phyloP scores from a whole-genome alignment of 345 rosid species.

The Hypericum perforatum region DNA sequence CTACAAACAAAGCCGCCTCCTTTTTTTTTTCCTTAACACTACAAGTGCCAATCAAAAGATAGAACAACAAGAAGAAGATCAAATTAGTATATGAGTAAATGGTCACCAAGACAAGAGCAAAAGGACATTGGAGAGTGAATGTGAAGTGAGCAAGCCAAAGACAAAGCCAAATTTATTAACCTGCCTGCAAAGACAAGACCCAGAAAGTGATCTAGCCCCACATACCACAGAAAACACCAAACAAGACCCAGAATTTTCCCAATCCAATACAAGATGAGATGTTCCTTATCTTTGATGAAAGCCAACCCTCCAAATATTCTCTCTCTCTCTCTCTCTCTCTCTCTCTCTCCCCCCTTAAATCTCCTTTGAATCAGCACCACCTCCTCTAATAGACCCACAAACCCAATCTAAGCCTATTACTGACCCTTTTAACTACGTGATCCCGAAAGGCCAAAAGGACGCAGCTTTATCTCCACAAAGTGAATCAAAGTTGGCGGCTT shows the following conservation, averaged over 20 bases:
- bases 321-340: slow-evolving; percentile 13
- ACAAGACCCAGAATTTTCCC: slow-evolving; percentile 19
- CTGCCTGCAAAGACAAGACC: too few species aligned
- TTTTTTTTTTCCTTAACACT: neutral
- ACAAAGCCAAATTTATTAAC: too few species aligned
- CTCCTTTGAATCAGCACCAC: slow-evolving; percentile 43
- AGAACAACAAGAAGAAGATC: too few species aligned
- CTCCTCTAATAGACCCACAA: neutral
- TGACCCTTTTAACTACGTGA: too few species aligned
- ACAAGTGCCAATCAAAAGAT: slow-evolving; percentile 14
- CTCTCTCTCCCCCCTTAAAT: neutral
- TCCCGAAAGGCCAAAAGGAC: too few species aligned
- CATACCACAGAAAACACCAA: slow-evolving; percentile 23
- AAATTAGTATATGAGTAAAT: slow-evolving; percentile 13
- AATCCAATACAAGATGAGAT: too few species aligned
- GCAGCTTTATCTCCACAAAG: too few species aligned
- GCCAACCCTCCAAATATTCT: too few species aligned
- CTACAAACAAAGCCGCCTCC: slow-evolving; percentile 9
- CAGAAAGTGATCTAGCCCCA: slow-evolving; percentile 17
- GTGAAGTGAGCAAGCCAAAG: too few species aligned
- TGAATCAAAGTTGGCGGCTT: too few species aligned
- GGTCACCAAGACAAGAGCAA: neutral
- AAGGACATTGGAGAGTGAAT: slow-evolving; percentile 15
- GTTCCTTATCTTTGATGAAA: slow-evolving; percentile 35
- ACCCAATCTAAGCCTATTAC: too few species aligned